Percentiles rank a stretch among this genome's conserved stretches.
Evolutionary conservation across 495 filamentous ascomycete species (phyloP).

Genomic region (Trichocladium antarcticum): DNA sequence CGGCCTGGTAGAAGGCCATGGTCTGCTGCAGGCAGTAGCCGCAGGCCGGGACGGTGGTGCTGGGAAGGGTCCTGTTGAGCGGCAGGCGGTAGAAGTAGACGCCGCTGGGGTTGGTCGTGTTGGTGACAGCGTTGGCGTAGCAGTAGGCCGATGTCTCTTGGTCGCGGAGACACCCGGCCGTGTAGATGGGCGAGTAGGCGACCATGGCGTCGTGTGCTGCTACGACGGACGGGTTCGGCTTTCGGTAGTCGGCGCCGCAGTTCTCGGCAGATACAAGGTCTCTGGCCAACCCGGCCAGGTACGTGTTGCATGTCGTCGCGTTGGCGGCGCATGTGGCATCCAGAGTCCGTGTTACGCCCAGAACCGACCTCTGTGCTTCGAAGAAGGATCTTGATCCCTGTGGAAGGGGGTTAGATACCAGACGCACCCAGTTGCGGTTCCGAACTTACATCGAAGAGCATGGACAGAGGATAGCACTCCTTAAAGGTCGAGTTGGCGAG

Average conservation of each 20-base stretch:
- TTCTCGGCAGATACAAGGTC: conserved; percentile 45
- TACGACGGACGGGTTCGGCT: conserved; percentile 55
- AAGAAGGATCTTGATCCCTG: conserved; percentile 58
- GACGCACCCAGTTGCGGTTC: background rate
- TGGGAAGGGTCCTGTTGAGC: conserved; percentile 57
- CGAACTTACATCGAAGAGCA: conserved; percentile 52
- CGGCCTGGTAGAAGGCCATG: conserved; percentile 56
- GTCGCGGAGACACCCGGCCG: conserved; percentile 63
- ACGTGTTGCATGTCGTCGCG: conserved; percentile 44
- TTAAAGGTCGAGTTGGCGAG: conserved; percentile 51
- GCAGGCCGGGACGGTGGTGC: conserved; percentile 54
- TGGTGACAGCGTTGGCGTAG: conserved; percentile 78
- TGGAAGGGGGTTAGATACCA: conserved; percentile 28
- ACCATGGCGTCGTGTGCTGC: conserved; percentile 54
- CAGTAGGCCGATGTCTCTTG: conserved; percentile 47
- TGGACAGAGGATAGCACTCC: conserved; percentile 60
- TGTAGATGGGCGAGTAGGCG: conserved; percentile 65
- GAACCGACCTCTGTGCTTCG: conserved; percentile 50
- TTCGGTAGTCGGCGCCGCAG: conserved; percentile 60
- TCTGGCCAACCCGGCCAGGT: conserved; percentile 49
- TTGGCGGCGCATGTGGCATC: conserved; percentile 59
- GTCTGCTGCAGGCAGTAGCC: conserved; percentile 55
- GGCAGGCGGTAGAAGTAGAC: conserved; percentile 76
- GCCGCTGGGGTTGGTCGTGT: conserved; percentile 52
- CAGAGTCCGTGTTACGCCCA: conserved; percentile 56